Percentiles rank a stretch among this genome's conserved stretches.
These are phyloP conservation scores for Canavalia ensiformis DNA, from an alignment of 306 rosid species.

Conservation along the genomic window DNA sequence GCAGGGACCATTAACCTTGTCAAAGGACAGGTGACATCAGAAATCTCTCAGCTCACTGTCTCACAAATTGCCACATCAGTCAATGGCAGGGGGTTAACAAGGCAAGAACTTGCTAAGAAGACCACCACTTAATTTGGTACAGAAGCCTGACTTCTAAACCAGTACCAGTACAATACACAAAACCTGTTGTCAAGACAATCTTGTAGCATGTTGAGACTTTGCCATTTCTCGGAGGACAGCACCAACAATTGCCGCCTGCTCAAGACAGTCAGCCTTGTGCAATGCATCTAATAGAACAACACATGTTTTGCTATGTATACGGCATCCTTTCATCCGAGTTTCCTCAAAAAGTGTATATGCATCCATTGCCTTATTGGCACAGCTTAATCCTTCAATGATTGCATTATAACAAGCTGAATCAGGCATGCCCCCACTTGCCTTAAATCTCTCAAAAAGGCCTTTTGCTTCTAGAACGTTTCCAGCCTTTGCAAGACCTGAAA, in stretches of 20 bases:
- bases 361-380: conserved; percentile 77
- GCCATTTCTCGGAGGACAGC: conserved; percentile 89
- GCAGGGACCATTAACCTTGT: conserved; percentile 41
- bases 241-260: conserved; percentile 93
- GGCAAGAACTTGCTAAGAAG: conserved; percentile 27
- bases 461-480: conserved; percentile 84
- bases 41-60: background rate
- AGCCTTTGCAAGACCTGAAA: conserved; percentile 85
- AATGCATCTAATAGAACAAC: conserved; percentile 87
- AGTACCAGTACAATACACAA: background rate
- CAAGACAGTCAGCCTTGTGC: conserved; percentile 90
- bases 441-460: conserved; percentile 79
- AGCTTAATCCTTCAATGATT: conserved; percentile 88
- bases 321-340: conserved; percentile 79
- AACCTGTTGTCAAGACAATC: conserved; percentile 61
- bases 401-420: conserved; percentile 90
- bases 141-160: conserved; percentile 36
- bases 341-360: conserved; percentile 90
- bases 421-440: conserved; percentile 75
- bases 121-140: conserved; percentile 17
- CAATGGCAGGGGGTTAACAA: conserved; percentile 2
- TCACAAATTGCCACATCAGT: conserved; percentile 15
- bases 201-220: conserved; percentile 87
- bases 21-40: conserved; percentile 39
- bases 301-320: conserved; percentile 80